Percentiles rank a stretch among this genome's conserved stretches.
phyloP scores from a whole-genome alignment of 306 rosid genomes.

The Luffa aegyptiaca region DNA sequence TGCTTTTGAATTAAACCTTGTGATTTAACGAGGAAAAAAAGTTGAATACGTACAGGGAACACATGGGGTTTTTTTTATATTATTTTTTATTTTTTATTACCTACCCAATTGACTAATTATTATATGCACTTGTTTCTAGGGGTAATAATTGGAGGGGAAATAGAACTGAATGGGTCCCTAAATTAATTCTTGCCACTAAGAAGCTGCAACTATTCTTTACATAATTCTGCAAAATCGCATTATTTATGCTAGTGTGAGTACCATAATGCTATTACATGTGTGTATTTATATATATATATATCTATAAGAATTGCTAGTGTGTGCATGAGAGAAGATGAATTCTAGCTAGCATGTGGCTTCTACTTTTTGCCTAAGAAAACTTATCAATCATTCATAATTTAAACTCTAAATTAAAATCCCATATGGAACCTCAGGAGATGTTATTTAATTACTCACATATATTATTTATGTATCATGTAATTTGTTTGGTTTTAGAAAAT shows the following conservation, averaged over 20 bases:
- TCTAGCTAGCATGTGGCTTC: background rate
- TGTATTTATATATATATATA: background rate
- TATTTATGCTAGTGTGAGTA: background rate
- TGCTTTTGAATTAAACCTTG: background rate
- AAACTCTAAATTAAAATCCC: background rate
- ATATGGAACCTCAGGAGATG: background rate
- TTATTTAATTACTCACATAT: background rate
- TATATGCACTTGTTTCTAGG: background rate
- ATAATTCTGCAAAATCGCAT: slow-evolving; percentile 1
- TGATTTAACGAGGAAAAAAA: background rate
- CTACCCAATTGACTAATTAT: slow-evolving; percentile 10
- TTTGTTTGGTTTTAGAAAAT: background rate
- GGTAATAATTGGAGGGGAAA: slow-evolving; percentile 2
- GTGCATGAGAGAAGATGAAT: background rate
- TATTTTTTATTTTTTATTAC: background rate
- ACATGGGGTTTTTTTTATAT: background rate
- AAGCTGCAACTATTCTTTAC: slow-evolving; percentile 3
- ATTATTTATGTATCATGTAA: background rate
- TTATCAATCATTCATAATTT: background rate
- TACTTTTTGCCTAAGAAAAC: background rate
- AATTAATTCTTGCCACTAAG: background rate
- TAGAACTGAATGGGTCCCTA: slow-evolving; percentile 2
- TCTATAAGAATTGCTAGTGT: background rate
- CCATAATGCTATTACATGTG: background rate
- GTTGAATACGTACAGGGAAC: background rate